These are phyloP conservation scores for Populus hybrid DNA, from an alignment of 441 rosid genomes.

Conservation along the genomic window DNA sequence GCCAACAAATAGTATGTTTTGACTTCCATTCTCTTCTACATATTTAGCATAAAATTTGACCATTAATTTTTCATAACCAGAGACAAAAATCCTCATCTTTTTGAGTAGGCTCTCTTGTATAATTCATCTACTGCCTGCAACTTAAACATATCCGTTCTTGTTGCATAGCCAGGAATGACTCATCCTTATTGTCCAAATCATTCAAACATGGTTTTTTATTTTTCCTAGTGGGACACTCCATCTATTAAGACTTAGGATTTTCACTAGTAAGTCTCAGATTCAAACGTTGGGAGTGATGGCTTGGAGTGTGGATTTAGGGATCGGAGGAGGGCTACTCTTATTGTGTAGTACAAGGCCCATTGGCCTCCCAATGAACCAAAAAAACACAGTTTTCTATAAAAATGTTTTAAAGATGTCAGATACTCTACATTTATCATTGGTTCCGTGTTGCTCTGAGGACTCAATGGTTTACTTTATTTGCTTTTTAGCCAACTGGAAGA, in stretches of 20 bases:
- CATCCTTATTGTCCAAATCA: not conserved
- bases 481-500: conserved; percentile 89
- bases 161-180: not conserved
- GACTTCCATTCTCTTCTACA: conserved; percentile 6
- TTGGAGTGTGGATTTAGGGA: not conserved
- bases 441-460: conserved; percentile 9
- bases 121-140: not conserved
- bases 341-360: not conserved
- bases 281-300: not conserved
- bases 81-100: not conserved
- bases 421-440: conserved; percentile 4
- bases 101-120: not conserved
- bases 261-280: not conserved
- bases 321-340: not conserved
- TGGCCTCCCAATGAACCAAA: not conserved
- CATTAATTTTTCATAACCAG: not conserved
- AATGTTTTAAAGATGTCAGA: conserved; percentile 5
- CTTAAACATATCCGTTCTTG: not conserved
- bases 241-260: not conserved
- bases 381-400: not conserved
- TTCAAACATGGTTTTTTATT: not conserved
- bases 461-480: conserved; percentile 13
- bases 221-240: not conserved
- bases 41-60: not conserved
- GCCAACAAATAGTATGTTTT: conserved; percentile 76